These are phyloP conservation scores for Elasticomyces elasticus DNA, from an alignment of 495 filamentous ascomycete genomes.

Conservation along the genomic window DNA sequence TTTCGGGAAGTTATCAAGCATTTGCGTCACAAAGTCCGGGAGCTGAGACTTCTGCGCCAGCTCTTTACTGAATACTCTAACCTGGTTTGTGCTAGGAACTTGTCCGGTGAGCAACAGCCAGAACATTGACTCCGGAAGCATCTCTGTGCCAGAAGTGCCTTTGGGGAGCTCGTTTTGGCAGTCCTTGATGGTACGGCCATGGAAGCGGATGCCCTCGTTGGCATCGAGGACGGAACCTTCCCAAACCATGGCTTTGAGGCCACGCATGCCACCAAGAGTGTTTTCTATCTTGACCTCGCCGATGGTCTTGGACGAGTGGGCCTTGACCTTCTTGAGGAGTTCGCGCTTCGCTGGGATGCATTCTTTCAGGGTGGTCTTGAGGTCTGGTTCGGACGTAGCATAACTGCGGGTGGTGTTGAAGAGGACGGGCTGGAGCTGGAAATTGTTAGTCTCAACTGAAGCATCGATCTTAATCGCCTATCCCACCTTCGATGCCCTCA, in stretches of 20 bases:
- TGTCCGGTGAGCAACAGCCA: conserved; percentile 94
- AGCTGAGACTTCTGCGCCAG: conserved; percentile 77
- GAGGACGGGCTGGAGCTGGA: conserved; percentile 12
- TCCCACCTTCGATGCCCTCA: conserved; percentile 46
- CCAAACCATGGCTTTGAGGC: conserved; percentile 96
- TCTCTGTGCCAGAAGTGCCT: conserved; percentile 87
- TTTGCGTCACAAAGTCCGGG: conserved; percentile 72
- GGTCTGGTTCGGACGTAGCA: conserved; percentile 68
- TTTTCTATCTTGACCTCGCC: conserved; percentile 93
- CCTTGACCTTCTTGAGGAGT: conserved; percentile 82
- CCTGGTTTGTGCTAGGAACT: conserved; percentile 72
- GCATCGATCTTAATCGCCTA: not conserved
- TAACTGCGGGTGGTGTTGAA: conserved; percentile 39
- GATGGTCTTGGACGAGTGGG: conserved; percentile 67
- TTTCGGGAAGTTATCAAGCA: conserved; percentile 82
- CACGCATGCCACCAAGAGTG: conserved; percentile 90
- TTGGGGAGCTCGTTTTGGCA: conserved; percentile 91
- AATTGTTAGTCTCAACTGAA: not conserved
- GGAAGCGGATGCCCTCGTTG: conserved; percentile 96
- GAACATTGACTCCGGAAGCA: conserved; percentile 99
- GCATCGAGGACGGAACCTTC: conserved; percentile 95
- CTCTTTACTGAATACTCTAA: conserved; percentile 71
- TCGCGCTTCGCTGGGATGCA: conserved; percentile 87
- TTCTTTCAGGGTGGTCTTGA: conserved; percentile 73
- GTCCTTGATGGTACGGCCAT: conserved; percentile 94